These are phyloP conservation scores for Sindora glabra DNA, from an alignment of 306 rosid genomes.

Conservation along the genomic window DNA sequence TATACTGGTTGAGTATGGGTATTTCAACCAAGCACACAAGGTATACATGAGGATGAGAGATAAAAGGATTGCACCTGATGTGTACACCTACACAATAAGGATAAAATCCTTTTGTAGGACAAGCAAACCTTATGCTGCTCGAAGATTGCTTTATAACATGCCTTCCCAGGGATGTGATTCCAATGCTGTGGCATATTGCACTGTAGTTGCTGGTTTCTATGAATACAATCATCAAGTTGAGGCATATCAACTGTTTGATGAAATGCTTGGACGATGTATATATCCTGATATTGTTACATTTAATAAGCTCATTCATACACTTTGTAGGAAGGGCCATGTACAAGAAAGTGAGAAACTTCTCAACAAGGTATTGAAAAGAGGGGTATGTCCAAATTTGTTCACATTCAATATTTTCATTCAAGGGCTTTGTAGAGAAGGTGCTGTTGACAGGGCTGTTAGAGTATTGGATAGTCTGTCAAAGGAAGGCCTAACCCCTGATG, in stretches of 20 bases:
- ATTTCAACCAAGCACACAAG: conserved; percentile 67
- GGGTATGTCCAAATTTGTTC: conserved; percentile 66
- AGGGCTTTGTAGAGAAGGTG: conserved; percentile 65
- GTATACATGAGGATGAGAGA: conserved; percentile 72
- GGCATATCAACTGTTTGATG: conserved; percentile 59
- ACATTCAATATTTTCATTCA: conserved; percentile 74
- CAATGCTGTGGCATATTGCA: conserved; percentile 76
- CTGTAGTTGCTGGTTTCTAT: conserved; percentile 67
- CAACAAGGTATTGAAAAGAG: conserved; percentile 72
- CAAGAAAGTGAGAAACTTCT: conserved; percentile 63
- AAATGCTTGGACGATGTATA: conserved; percentile 49
- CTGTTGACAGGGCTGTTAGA: conserved; percentile 40
- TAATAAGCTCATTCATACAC: conserved; percentile 72
- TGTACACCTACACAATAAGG: conserved; percentile 67
- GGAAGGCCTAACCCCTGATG: conserved; percentile 68
- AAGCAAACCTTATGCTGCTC: conserved; percentile 58
- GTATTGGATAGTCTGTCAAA: conserved; percentile 35
- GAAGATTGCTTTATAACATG: conserved; percentile 73
- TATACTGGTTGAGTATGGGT: conserved; percentile 52
- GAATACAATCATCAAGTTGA: conserved; percentile 25
- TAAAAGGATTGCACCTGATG: conserved; percentile 59
- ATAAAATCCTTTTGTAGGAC: conserved; percentile 79
- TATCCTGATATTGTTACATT: conserved; percentile 60
- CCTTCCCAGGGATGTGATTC: conserved; percentile 50
- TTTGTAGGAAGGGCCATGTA: conserved; percentile 64